Conservation (phyloP, 1,284 basidiomycete species). For the Sanghuangporus baumii region DNA sequence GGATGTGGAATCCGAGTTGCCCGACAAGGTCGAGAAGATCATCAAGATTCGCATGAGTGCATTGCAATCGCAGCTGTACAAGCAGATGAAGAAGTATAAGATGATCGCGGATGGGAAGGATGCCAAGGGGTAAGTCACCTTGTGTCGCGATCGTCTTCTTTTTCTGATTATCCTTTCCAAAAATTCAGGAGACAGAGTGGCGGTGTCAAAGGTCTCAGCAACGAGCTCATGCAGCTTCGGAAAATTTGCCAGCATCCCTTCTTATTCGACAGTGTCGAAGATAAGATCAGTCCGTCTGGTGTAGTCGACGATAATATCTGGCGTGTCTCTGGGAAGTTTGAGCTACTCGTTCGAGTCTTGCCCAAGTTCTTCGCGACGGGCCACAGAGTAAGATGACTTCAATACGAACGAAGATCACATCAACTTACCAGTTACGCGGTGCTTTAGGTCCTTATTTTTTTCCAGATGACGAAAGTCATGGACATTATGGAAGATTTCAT, state of each 20-base stretch:
- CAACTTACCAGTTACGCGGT: conserved; percentile 8
- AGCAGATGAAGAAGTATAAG: conserved; percentile 97
- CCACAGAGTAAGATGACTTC: conserved; percentile 65
- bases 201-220: conserved; percentile 86
- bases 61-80: conserved; percentile 92
- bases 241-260: conserved; percentile 99
- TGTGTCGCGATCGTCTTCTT: conserved; percentile 7
- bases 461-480: conserved; percentile 99
- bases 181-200: conserved; percentile 50
- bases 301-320: conserved; percentile 83
- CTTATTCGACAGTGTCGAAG: conserved; percentile 93
- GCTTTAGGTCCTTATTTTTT: conserved; percentile 89
- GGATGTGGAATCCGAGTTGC: conserved; percentile 96
- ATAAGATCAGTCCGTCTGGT: conserved; percentile 81
- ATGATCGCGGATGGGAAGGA: conserved; percentile 90
- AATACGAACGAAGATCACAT: not conserved
- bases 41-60: conserved; percentile 98
- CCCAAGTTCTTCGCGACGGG: conserved; percentile 93
- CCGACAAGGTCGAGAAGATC: conserved; percentile 99
- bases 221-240: conserved; percentile 97
- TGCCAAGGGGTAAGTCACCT: conserved; percentile 54
- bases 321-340: conserved; percentile 91
- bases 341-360: conserved; percentile 88
- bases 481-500: conserved; percentile 99
- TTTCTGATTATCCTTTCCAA: not conserved